These are phyloP conservation scores for Smithsoniella earleae DNA, from an alignment of 163 green algal genomes.

Conservation along the genomic window DNA sequence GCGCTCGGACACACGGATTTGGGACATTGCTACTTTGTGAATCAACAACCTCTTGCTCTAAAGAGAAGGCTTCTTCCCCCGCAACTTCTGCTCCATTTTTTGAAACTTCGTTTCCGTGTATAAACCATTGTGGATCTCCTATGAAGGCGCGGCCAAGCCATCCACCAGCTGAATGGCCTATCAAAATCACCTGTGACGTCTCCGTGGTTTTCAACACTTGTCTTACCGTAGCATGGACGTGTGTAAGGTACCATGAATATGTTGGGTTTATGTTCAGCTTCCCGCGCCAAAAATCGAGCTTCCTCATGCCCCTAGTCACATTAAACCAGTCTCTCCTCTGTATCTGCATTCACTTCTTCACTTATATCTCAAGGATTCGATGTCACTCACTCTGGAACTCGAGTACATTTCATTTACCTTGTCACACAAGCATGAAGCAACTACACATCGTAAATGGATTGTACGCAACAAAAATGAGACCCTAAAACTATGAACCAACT, in stretches of 20 bases:
- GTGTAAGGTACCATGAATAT: slow-evolving; percentile 46
- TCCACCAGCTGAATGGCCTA: slow-evolving; percentile 47
- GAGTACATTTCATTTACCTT: slow-evolving; percentile 22
- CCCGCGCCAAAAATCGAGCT: slow-evolving; percentile 39
- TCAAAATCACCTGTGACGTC: slow-evolving; percentile 40
- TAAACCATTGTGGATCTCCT: slow-evolving; percentile 24
- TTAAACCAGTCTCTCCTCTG: slow-evolving; percentile 48
- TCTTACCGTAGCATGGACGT: slow-evolving; percentile 36
- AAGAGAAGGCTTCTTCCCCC: too few relatives aligned
- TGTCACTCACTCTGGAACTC: slow-evolving; percentile 37
- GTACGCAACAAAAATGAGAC: not conserved
- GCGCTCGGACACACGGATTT: slow-evolving; percentile 33
- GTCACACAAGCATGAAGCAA: not conserved
- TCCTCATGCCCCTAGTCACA: slow-evolving; percentile 39
- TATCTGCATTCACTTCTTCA: too few relatives aligned
- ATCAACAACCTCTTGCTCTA: too few relatives aligned
- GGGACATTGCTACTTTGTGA: too few relatives aligned
- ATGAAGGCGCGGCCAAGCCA: slow-evolving; percentile 49
- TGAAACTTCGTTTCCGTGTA: too few relatives aligned
- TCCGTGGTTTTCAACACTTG: slow-evolving; percentile 38
- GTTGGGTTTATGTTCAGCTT: slow-evolving; percentile 39
- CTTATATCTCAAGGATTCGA: too few relatives aligned
- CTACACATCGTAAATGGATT: not conserved
- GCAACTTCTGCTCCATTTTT: too few relatives aligned
- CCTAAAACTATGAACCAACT: not conserved